phyloP scores from a whole-genome alignment of 2,329 filamentous ascomycete species.

The Colletotrichum echinochloae region DNA sequence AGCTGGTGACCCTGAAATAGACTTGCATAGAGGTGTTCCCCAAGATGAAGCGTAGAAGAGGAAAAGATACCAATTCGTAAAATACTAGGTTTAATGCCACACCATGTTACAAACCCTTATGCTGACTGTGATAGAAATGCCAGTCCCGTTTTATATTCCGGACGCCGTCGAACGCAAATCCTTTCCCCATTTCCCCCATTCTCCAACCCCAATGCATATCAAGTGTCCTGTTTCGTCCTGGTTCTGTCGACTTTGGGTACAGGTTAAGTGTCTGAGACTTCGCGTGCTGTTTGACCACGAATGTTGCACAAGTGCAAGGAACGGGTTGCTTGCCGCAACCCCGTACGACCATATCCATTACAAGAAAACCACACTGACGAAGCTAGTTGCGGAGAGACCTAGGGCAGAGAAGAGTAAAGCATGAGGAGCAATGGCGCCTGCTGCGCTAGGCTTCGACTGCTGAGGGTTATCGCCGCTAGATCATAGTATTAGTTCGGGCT shows the following conservation, averaged over 20 bases:
- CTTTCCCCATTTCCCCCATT: neutral
- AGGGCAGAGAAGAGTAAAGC: slow-evolving; percentile 26
- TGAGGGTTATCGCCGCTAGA: slow-evolving; percentile 8
- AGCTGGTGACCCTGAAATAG: slow-evolving; percentile 76
- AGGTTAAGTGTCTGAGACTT: neutral
- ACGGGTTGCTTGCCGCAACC: neutral
- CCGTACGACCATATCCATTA: neutral
- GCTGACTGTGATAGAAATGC: slow-evolving; percentile 2
- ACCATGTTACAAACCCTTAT: neutral
- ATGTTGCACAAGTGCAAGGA: neutral
- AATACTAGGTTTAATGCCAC: slow-evolving; percentile 15
- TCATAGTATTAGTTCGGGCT: neutral
- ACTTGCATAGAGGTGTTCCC: slow-evolving; percentile 15
- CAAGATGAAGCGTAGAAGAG: slow-evolving; percentile 15
- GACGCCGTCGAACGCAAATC: neutral
- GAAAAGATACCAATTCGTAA: slow-evolving; percentile 39
- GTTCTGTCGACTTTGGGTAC: neutral
- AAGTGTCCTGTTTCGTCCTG: slow-evolving; percentile 8
- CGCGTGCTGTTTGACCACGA: slow-evolving; percentile 28
- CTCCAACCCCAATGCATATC: neutral
- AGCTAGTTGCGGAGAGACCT: slow-evolving; percentile 25
- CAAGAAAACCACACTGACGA: slow-evolving; percentile 31
- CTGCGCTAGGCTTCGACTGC: slow-evolving; percentile 31
- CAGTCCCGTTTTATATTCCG: neutral
- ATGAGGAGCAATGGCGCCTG: slow-evolving; percentile 35